These are phyloP conservation scores for Fusarium luffae DNA, from an alignment of 2,329 filamentous ascomycete species.

Conservation along the genomic window DNA sequence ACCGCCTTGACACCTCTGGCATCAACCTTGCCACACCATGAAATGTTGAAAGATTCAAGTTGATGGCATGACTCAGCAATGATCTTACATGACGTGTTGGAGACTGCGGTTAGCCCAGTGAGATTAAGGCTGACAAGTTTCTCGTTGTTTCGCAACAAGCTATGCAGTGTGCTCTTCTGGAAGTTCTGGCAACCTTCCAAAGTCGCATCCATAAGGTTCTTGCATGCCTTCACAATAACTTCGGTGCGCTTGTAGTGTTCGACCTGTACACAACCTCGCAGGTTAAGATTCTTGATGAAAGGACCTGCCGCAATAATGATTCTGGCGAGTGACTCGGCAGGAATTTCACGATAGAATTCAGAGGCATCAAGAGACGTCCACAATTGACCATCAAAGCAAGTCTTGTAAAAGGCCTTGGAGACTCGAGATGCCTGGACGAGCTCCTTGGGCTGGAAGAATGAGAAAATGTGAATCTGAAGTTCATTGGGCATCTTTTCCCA, in stretches of 20 bases:
- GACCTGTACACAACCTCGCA: constrained; percentile 90
- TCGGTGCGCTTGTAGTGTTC: constrained; percentile 82
- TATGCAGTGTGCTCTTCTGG: constrained; percentile 79
- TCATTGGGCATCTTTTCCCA: constrained; percentile 87
- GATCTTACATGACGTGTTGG: constrained; percentile 86
- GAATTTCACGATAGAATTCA: constrained; percentile 88
- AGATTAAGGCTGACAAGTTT: constrained; percentile 87
- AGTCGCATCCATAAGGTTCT: constrained; percentile 86
- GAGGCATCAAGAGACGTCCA: constrained; percentile 89
- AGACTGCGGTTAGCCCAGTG: constrained; percentile 81
- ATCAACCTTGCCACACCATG: constrained; percentile 91
- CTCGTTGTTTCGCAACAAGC: constrained; percentile 77
- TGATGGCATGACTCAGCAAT: constrained; percentile 83
- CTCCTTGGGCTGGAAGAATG: constrained; percentile 81
- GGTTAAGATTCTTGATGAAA: constrained; percentile 89
- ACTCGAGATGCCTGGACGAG: constrained; percentile 82
- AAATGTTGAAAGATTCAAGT: constrained; percentile 87
- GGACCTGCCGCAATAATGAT: constrained; percentile 88
- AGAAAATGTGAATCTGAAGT: constrained; percentile 80
- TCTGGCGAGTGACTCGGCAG: constrained; percentile 82
- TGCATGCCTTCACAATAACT: constrained; percentile 83
- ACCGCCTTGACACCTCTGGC: constrained; percentile 79
- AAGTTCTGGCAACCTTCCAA: constrained; percentile 92
- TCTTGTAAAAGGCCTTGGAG: constrained; percentile 79
- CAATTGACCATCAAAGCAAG: constrained; percentile 94